Base-by-base conservation (phyloP, 768 basidiomycete species). In the Leccinum olivaceopallidum region DNA sequence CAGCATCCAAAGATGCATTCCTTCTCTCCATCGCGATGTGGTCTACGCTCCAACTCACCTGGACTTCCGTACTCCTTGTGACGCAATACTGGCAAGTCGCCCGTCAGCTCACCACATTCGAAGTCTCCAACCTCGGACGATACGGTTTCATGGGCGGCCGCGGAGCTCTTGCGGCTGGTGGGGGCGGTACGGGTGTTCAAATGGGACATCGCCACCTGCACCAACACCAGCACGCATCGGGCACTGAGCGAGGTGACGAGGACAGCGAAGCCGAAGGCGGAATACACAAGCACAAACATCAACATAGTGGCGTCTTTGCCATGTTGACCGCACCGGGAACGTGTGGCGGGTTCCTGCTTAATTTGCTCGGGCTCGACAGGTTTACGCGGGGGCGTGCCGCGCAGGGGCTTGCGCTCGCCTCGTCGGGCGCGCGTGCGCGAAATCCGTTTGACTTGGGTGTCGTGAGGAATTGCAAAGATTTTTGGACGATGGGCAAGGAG, bases 131-230 rank as follows among this genome's bases (percentile, higher is more conserved):
- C 70, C 85, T 98, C 3, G 94, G 96, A 4, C 85, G 96, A 51
- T 98, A 88, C 69, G 96, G 97, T 13, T 98, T 88, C 78, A 96
- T 99, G 94, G 96, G 97, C 39, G 95, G 95, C 0, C 86, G 92
- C 44, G 91, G 87, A 0, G 85, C 85, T 20, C 83, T 86, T 3
- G 85, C 81, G 39, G 79, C 90, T 20, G 78, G 79, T 7, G 80
- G 85, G 7, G 72, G 72, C 4, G 84, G 81, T 57, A 13, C 20
- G 12, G 44, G 44, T 20, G 79, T 85, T 18, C 92, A 94, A 71
- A 90, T 90, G 88, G 89, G 92, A 3, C 89, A 90, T 69, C 81
- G 82, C n/a, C 88, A 90, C 67, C 63, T 67, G 8, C 28, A 70
- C 28, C 67, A 60, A 6, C 66, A 70, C 28, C 67, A 60, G 20